These are phyloP conservation scores for Suhomyces faveliae DNA, from an alignment of 805 yeast species.

Conservation along the genomic window DNA sequence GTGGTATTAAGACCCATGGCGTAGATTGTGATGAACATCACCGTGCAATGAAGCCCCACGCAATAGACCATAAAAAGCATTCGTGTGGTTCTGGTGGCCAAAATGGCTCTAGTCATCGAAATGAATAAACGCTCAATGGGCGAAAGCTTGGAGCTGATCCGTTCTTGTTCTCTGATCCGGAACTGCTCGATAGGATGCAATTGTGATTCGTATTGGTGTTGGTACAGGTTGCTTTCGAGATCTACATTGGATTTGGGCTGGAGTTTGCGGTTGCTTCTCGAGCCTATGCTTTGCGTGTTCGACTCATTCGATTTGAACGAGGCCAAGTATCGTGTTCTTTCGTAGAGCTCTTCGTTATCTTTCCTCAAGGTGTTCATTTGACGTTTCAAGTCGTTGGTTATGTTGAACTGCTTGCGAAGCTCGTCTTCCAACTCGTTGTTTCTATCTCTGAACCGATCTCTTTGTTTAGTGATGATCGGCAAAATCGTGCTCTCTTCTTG, in stretches of 20 bases:
- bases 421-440: slow-evolving; percentile 85
- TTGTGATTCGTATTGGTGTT: slow-evolving; percentile 67
- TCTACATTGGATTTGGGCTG: slow-evolving; percentile 37
- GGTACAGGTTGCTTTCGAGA: slow-evolving; percentile 54
- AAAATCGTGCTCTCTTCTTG: slow-evolving; percentile 52
- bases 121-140: slow-evolving; percentile 78
- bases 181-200: slow-evolving; percentile 83
- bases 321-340: slow-evolving; percentile 67
- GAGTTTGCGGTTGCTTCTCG: slow-evolving; percentile 18
- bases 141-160: slow-evolving; percentile 68
- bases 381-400: slow-evolving; percentile 58
- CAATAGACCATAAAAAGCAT: slow-evolving; percentile 74
- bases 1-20: slow-evolving; percentile 47
- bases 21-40: slow-evolving; percentile 61
- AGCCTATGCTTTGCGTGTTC: slow-evolving; percentile 10
- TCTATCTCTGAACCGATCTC: slow-evolving; percentile 87
- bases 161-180: slow-evolving; percentile 70
- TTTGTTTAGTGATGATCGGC: slow-evolving; percentile 89
- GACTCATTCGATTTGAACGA: slow-evolving; percentile 38
- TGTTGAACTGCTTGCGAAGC: slow-evolving; percentile 53
- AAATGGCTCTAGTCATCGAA: slow-evolving; percentile 67
- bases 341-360: slow-evolving; percentile 79
- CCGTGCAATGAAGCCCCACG: slow-evolving; percentile 67
- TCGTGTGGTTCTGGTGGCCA: slow-evolving; percentile 71
- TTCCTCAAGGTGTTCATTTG: slow-evolving; percentile 62